Base-by-base conservation (phyloP, 257 asterid species). In the Jacaranda copaia region DNA sequence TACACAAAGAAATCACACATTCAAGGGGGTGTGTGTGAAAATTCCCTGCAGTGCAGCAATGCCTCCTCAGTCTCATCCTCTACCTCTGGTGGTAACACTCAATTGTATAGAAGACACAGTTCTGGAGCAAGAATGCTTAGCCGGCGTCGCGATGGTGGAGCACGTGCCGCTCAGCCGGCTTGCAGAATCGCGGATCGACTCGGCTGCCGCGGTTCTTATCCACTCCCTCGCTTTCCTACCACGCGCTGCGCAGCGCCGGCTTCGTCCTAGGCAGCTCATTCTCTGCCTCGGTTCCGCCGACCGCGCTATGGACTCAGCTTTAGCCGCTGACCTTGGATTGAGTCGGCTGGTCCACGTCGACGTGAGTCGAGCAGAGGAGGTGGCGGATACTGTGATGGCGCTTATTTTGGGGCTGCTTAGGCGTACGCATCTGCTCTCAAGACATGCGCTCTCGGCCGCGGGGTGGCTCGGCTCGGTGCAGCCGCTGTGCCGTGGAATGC, bases 391-490 rank as follows among this genome's bases (percentile, higher is more conserved):
- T 20, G 94, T 90, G 4, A 91, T 91, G 97, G 97, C 93, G 53
- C 81, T 91, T 18, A 68, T 91, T 16, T 81, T 91, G 7, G 97
- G 97, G 64, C 68, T 91, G 51, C 87, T 91, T 18, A 85, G 94
- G 25, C 87, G 97, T 49, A 91, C 97, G 71, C 97, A 91, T 74
- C 80, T 91, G 78, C 90, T 91, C 48, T 91, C 94, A 9, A 82
- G 91, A 32, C 94, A 86, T 48, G 83, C 91, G 10, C 78, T 87
- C 53, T 89, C 97, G 12, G 92, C 93, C 35, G 86, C 97, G 11
- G 94, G 97, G 11, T 91, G 97, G 97, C 87, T 91, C 25, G 97
- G 97, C 56, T 87, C 93, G 6, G 87, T 91, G 71, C 97, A 91
- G 93, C 97, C 94, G 52, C 87, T 89, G n/a, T 91, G 97, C 72